Evolutionary conservation across 768 basidiomycete species (phyloP).

Genomic region (Hypsizygus marmoreus): DNA sequence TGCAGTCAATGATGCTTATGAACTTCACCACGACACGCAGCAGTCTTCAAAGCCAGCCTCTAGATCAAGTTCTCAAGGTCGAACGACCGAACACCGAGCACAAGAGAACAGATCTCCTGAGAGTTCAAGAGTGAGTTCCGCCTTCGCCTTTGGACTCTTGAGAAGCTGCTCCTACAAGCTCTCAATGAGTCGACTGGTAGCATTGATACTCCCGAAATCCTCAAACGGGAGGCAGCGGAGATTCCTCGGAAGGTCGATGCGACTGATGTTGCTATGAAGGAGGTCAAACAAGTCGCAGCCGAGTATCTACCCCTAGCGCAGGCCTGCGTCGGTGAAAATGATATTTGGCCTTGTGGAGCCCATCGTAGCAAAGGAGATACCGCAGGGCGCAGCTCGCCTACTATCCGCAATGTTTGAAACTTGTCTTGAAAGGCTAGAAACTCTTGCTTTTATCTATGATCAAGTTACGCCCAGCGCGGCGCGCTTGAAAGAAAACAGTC

Average conservation of each 20-base stretch:
- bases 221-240: conserved; percentile 96
- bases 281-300: conserved; percentile 93
- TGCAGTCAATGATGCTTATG: conserved; percentile 97
- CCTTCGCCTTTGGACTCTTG: conserved; percentile 86
- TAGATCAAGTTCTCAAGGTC: conserved; percentile 95
- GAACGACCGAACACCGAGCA: conserved; percentile 96
- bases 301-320: conserved; percentile 95
- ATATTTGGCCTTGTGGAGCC: conserved; percentile 87
- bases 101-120: conserved; percentile 95
- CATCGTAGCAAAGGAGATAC: conserved; percentile 74
- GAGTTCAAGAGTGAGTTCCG: conserved; percentile 98
- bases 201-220: conserved; percentile 91
- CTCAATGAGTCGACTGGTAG: conserved; percentile 96
- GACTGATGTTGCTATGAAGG: conserved; percentile 93
- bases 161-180: conserved; percentile 90
- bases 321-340: conserved; percentile 91
- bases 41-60: conserved; percentile 96
- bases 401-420: conserved; percentile 79
- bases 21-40: conserved; percentile 99
- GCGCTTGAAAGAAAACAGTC: conserved; percentile 49
- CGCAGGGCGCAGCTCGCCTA: conserved; percentile 67
- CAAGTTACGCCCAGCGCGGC: conserved; percentile 53
- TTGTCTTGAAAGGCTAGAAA: conserved; percentile 82
- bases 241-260: conserved; percentile 95
- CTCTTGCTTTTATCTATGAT: conserved; percentile 65